These are phyloP conservation scores for Letharia columbiana DNA, from an alignment of 495 filamentous ascomycete species.

Conservation along the genomic window DNA sequence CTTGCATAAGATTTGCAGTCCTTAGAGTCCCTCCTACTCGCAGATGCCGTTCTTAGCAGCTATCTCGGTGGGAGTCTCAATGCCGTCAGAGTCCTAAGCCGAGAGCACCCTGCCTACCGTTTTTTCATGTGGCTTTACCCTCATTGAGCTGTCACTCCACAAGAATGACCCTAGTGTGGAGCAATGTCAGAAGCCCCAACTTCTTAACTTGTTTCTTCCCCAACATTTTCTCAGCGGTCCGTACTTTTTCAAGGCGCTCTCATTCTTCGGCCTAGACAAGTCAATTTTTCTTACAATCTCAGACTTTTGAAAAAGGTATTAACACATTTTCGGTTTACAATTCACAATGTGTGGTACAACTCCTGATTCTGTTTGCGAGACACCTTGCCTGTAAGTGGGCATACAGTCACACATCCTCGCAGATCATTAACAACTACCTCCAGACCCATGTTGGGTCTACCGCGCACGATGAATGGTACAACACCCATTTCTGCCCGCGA, in stretches of 20 bases:
- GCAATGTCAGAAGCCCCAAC: background rate
- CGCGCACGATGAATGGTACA: background rate
- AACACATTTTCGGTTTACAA: background rate
- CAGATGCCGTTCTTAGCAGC: background rate
- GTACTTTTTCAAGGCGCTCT: background rate
- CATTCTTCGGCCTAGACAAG: background rate
- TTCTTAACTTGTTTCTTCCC: background rate
- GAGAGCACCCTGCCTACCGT: background rate
- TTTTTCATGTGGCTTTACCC: background rate
- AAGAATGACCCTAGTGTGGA: background rate
- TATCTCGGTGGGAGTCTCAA: background rate
- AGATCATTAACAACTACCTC: background rate
- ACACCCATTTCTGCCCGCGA: background rate
- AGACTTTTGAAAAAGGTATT: background rate
- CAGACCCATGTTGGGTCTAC: background rate
- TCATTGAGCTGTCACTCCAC: background rate
- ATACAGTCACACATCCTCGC: background rate
- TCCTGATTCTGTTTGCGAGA: background rate
- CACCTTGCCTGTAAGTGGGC: slow-evolving; percentile 7
- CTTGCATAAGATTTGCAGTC: background rate
- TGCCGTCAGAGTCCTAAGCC: background rate
- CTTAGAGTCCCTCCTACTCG: background rate
- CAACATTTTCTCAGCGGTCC: too few species aligned
- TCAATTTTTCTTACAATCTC: background rate
- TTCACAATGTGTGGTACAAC: slow-evolving; percentile 11